These are phyloP conservation scores for Thermomyces lanuginosus DNA, from an alignment of 2,329 filamentous ascomycete genomes.

Conservation along the genomic window DNA sequence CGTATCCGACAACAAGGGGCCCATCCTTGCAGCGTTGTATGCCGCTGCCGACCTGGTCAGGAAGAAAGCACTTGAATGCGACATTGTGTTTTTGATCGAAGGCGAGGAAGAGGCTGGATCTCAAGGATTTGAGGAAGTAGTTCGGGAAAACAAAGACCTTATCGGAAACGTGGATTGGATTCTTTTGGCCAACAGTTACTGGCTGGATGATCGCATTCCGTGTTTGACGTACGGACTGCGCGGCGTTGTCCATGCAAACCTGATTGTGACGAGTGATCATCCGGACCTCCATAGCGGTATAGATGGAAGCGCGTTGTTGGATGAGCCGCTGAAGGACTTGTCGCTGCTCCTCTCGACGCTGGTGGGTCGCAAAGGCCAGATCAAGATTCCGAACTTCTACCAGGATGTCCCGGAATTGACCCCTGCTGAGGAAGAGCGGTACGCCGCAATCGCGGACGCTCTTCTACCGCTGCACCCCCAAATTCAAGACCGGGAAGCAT, in stretches of 20 bases:
- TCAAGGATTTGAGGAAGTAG: constrained; percentile 70
- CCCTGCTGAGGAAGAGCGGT: constrained; percentile 59
- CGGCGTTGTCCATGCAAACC: constrained; percentile 82
- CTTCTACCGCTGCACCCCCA: constrained; percentile 56
- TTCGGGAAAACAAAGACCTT: constrained; percentile 60
- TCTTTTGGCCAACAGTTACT: constrained; percentile 91
- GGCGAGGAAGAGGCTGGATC: constrained; percentile 94
- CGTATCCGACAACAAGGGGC: constrained; percentile 96
- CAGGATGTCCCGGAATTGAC: constrained; percentile 64
- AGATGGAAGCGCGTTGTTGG: constrained; percentile 78
- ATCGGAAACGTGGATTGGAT: constrained; percentile 93
- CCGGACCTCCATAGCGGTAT: constrained; percentile 91
- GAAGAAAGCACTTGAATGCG: constrained; percentile 66
- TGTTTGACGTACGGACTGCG: constrained; percentile 89
- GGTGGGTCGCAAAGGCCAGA: constrained; percentile 61
- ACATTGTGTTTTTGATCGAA: constrained; percentile 88
- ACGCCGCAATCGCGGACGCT: constrained; percentile 66
- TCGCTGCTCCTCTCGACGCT: constrained; percentile 68
- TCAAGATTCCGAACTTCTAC: constrained; percentile 79
- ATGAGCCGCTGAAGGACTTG: constrained; percentile 83
- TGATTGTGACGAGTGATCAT: constrained; percentile 69
- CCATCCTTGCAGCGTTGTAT: constrained; percentile 83
- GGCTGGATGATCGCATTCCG: constrained; percentile 89
- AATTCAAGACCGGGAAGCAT: constrained; percentile 45
- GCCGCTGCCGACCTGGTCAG: constrained; percentile 80